A percentile compares a stretch with the other conserved stretches of the same genome.
Conservation (phyloP, 176 grass and related monocot species). For the Elaeis guineensis region DNA sequence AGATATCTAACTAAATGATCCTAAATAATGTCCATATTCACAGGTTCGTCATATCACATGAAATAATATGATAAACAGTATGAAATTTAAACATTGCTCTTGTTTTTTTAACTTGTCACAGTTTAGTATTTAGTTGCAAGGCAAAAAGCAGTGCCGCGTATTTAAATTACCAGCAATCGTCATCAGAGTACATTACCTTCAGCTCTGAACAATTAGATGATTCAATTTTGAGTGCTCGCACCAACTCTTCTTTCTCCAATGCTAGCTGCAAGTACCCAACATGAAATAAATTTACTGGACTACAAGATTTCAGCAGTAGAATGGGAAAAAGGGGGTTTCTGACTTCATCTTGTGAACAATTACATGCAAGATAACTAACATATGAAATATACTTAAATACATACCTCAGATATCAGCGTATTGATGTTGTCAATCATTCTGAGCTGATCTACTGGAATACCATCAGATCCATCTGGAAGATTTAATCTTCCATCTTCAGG, state of each 20-base stretch:
- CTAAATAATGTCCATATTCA: no score
- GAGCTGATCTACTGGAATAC: slow-evolving; percentile 61
- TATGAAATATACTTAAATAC: no score
- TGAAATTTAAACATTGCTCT: no score
- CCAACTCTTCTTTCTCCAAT: slow-evolving; percentile 91
- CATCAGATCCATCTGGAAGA: slow-evolving; percentile 29
- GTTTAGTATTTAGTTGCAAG: no score
- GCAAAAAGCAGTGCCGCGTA: no score
- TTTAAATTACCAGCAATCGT: no score
- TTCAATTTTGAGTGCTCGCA: slow-evolving; percentile 77
- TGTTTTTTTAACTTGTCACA: no score
- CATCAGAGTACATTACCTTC: slow-evolving; percentile 20
- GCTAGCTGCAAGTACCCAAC: slow-evolving; percentile 54
- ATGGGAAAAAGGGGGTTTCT: neutral
- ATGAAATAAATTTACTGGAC: neutral
- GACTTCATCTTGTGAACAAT: no score
- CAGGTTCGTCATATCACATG: no score
- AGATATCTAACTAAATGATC: no score
- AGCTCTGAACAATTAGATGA: slow-evolving; percentile 96
- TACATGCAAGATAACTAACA: no score
- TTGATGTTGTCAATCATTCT: slow-evolving; percentile 81
- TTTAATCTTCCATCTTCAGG: neutral
- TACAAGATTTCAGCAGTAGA: neutral
- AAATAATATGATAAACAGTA: no score
- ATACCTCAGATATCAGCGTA: slow-evolving; percentile 72